Base-by-base conservation (phyloP, 768 basidiomycete genomes). In the Boletus tylopilopsis region DNA sequence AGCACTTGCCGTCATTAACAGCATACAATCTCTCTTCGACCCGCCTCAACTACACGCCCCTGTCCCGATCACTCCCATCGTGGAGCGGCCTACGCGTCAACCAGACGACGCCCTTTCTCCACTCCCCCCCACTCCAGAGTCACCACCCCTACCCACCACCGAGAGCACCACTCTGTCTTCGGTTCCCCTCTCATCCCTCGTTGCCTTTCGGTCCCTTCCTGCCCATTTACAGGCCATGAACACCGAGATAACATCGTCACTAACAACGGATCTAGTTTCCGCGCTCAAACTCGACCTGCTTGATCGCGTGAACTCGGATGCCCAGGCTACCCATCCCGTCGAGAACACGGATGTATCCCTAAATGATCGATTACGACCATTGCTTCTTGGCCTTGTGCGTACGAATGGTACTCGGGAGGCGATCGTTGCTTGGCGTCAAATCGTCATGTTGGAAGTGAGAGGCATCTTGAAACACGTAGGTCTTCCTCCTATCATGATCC, bases 261-360 rank as follows among this genome's bases (percentile, higher is more conserved):
- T 96, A 21, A 84, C 90, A 6, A 73, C 79, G 16, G 92, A 95
- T 62, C 72, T 94, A 3, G 81, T 90, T n/a, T 74, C 75, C 22
- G 77, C 85, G 3, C 75, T 94, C 24, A 76, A 78, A 40, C 73
- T 75, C 41, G 90, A 91, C 66, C 70, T 94, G 29, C 69, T 77
- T 4, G 75, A 79, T 41, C 77, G 83, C 18, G 74, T 81, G 34
- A 58, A 62, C 49, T 39, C 51, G n/a, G 59, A 57, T 46, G 46
- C 59, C 15, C 5, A 12, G n/a, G 59, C 57, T 46, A 46, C 59
- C 15, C 5, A 12, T 45, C 45, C 49, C 25, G 35, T 56, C 42
- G 45, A 45, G 24, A 63, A 70, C 44, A 57, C 61, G 22, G 67
- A 79, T 49, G 63, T 77, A 52, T 73, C 73, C 1, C 62, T 90